These are phyloP conservation scores for Blastobotrys robertii DNA, from an alignment of 805 yeast genomes.

Conservation along the genomic window DNA sequence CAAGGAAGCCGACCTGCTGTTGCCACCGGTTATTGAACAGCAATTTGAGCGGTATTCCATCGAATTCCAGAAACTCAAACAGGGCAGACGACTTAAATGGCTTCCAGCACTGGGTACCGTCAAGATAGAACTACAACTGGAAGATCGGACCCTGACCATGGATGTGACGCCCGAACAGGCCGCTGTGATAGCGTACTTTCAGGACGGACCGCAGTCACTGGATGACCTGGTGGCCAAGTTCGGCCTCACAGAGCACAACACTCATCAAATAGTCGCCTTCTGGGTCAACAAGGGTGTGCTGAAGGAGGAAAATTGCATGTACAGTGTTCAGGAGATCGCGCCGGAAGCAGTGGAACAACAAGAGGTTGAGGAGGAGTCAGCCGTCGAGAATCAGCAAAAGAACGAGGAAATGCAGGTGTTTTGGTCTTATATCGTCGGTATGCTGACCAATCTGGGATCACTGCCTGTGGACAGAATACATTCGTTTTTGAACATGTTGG, in stretches of 20 bases:
- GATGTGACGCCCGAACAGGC: constrained; percentile 65
- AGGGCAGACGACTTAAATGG: constrained; percentile 49
- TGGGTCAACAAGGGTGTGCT: constrained; percentile 62
- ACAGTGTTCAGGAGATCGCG: constrained; percentile 32
- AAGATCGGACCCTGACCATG: constrained; percentile 33
- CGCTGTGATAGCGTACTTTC: constrained; percentile 45
- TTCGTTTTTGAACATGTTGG: constrained; percentile 43
- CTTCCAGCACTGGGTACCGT: constrained; percentile 55
- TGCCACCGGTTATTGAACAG: constrained; percentile 39
- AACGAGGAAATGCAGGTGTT: constrained; percentile 29
- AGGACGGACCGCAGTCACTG: constrained; percentile 24
- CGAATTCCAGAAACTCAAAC: constrained; percentile 35
- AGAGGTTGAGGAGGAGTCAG: constrained; percentile 5
- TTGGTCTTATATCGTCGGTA: constrained; percentile 44
- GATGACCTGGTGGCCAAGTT: constrained; percentile 29
- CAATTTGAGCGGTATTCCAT: constrained; percentile 32
- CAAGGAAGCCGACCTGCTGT: constrained; percentile 33
- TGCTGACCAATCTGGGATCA: constrained; percentile 48
- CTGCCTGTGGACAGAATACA: constrained; percentile 42
- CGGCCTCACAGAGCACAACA: constrained; percentile 35
- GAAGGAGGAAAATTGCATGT: constrained; percentile 29
- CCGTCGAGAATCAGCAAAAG: constrained; percentile 18
- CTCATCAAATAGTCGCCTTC: constrained; percentile 35
- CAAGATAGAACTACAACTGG: constrained; percentile 46
- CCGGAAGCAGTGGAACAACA: constrained; percentile 13